Base-by-base conservation (phyloP, 2,329 filamentous ascomycete genomes). In the Exophiala sp. region DNA sequence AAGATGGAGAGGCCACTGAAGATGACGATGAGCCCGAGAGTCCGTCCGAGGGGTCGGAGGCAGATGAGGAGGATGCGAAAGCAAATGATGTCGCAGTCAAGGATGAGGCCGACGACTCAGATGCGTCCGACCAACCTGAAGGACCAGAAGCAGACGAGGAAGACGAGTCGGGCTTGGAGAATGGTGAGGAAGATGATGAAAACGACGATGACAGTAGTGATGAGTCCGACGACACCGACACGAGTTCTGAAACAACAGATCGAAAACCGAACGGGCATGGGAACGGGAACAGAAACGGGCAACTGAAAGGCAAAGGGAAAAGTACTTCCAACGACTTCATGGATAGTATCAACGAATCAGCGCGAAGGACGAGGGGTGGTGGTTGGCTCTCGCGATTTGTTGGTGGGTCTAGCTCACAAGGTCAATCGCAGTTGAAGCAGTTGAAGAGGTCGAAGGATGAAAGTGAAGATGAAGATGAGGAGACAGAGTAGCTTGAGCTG, bases 321-420 rank as follows among this genome's bases (percentile, higher is more conserved):
- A 30, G 37, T 19, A n/a, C 7, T 22, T 18, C 9, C 21, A 35
- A 48, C 21, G 21, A 43, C 34, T 56, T 56, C 29, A 49, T 56
- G 49, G 40, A 23, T 14, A 56, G 53, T 27, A 56, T 56, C 43
- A 44, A 53, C 23, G 44, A 53, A 24, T 53, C 50, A 16, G 50
- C 46, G 18, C 47, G 47, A 24, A 46, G 50, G 42, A 29, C 42
- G 14, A 34, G 27, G 23, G 46, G 38, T 14, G 43, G 40, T 14
- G 19, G 38, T 11, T 27, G 24, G 24, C 24, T 27, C 6, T 27
- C 24, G 10, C 24, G 24, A 5, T 6, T 5, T 6, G 10, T 10
- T 5, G 10, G 10, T 27, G 24, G 24, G 24, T 27, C 24, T 27
- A 10, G 24, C 24, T 27, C 24, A 10, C 24, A 27, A 10, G 24